phyloP scores from a whole-genome alignment of 106 monocot species.

The Chionographis japonica region DNA sequence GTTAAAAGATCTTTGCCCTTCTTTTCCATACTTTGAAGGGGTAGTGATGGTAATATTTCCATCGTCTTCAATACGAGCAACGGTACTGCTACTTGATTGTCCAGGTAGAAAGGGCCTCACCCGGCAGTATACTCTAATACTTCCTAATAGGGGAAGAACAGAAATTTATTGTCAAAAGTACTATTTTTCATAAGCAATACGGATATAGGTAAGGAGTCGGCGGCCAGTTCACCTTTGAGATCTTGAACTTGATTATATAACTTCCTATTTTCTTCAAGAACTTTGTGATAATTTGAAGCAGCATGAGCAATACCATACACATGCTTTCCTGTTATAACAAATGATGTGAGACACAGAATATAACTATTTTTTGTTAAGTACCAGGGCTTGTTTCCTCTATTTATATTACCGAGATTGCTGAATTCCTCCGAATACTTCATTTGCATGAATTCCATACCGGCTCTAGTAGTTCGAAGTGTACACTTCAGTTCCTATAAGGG shows the following conservation, averaged over 20 bases:
- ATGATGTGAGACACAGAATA: neutral
- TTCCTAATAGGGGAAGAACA: conserved; percentile 40
- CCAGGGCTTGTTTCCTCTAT: neutral
- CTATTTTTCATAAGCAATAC: neutral
- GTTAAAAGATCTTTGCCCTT: conserved; percentile 65
- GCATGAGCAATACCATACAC: conserved; percentile 62
- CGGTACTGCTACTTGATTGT: conserved; percentile 45
- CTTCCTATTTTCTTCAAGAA: conserved; percentile 84
- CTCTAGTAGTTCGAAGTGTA: conserved; percentile 50
- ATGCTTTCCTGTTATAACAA: conserved; percentile 52
- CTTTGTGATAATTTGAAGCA: conserved; percentile 86
- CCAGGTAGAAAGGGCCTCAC: conserved; percentile 93
- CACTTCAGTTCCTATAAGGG: conserved; percentile 57
- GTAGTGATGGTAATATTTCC: conserved; percentile 70
- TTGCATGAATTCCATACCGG: conserved; percentile 72
- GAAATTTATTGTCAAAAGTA: conserved; percentile 2
- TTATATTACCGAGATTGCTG: conserved; percentile 47
- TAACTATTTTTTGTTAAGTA: neutral
- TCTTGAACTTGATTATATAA: conserved; percentile 98
- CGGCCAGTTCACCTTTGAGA: conserved; percentile 58
- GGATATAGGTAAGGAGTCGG: neutral
- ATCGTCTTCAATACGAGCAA: conserved; percentile 70
- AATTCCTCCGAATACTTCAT: conserved; percentile 69
- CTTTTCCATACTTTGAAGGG: conserved; percentile 80
- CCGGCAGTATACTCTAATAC: conserved; percentile 93